phyloP scores from a whole-genome alignment of 2,329 filamentous ascomycete species.

The Fusarium tricinctum region DNA sequence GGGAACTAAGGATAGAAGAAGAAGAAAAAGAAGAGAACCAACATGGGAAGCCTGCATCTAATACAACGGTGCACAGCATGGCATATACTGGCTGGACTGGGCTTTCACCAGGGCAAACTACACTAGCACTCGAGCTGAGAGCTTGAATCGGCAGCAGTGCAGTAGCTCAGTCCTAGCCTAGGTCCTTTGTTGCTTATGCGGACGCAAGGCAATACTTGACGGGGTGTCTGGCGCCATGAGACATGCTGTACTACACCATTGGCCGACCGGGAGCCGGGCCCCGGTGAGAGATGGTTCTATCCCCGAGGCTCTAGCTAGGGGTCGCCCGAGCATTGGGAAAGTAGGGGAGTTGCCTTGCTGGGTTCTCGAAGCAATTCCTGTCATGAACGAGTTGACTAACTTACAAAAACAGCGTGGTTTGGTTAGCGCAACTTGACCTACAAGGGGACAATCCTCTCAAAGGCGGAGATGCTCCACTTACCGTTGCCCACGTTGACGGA shows the following conservation, averaged over 20 bases:
- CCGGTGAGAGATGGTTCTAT: slow-evolving; percentile 17
- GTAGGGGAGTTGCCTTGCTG: background rate
- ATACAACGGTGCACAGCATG: background rate
- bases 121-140: slow-evolving; percentile 28
- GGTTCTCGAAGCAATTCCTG: slow-evolving; percentile 20
- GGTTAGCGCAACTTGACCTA: slow-evolving; percentile 20
- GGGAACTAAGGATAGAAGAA: slow-evolving; percentile 15
- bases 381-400: slow-evolving; percentile 20
- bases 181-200: slow-evolving; percentile 19
- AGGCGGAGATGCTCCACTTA: slow-evolving; percentile 38
- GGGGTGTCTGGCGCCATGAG: slow-evolving; percentile 21
- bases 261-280: slow-evolving; percentile 19
- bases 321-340: slow-evolving; percentile 20
- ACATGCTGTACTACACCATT: slow-evolving; percentile 39
- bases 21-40: slow-evolving; percentile 20
- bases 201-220: background rate
- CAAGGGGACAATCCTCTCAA: slow-evolving; percentile 19
- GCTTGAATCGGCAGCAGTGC: slow-evolving; percentile 21
- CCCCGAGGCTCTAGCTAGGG: slow-evolving; percentile 8
- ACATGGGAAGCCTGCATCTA: slow-evolving; percentile 27
- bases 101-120: slow-evolving; percentile 38
- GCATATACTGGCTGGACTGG: slow-evolving; percentile 24
- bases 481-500: slow-evolving; percentile 39
- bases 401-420: background rate
- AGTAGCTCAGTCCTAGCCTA: slow-evolving; percentile 18